Conservation (phyloP, 1,284 basidiomycete genomes). For the Melampsora larici-populina region DNA sequence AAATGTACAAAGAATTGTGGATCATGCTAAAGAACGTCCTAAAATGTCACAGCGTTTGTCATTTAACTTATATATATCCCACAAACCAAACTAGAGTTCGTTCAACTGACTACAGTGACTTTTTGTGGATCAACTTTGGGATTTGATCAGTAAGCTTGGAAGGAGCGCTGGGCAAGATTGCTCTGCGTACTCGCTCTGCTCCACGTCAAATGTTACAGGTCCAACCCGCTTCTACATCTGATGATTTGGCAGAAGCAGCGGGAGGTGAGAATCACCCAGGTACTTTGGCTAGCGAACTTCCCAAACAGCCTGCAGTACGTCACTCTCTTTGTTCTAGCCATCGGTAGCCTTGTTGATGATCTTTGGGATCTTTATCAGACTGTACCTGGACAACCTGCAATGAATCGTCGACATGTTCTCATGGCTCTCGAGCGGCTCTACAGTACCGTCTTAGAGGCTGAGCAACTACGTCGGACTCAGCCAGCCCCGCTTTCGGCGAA, state of each 20-base stretch:
- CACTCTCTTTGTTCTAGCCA: not conserved
- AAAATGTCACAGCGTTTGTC: slow-evolving; percentile 48
- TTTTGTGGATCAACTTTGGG: slow-evolving; percentile 59
- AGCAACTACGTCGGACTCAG: slow-evolving; percentile 78
- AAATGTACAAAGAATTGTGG: slow-evolving; percentile 94
- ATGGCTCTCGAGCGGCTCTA: slow-evolving; percentile 80
- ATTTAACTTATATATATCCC: not conserved
- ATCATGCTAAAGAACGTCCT: slow-evolving; percentile 70
- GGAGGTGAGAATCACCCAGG: slow-evolving; percentile 44
- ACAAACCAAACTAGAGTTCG: not conserved
- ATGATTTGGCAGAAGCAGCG: slow-evolving; percentile 39
- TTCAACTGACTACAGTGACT: slow-evolving; percentile 7
- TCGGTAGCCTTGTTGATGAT: slow-evolving; percentile 42
- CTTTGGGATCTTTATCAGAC: slow-evolving; percentile 53
- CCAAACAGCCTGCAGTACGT: slow-evolving; percentile 46
- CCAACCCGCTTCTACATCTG: slow-evolving; percentile 54
- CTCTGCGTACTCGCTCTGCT: slow-evolving; percentile 84
- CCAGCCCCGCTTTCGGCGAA: slow-evolving; percentile 58
- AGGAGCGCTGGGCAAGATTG: slow-evolving; percentile 91
- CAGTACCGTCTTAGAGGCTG: slow-evolving; percentile 75
- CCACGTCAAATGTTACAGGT: slow-evolving; percentile 92
- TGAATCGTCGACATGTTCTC: slow-evolving; percentile 74
- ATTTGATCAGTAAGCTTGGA: slow-evolving; percentile 64
- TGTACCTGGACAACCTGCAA: slow-evolving; percentile 68
- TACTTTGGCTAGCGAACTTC: slow-evolving; percentile 33